Percentiles rank a stretch among this genome's conserved stretches.
These are phyloP conservation scores for Chalciporus pseudorubinellus DNA, from an alignment of 768 basidiomycete species.

Conservation along the genomic window DNA sequence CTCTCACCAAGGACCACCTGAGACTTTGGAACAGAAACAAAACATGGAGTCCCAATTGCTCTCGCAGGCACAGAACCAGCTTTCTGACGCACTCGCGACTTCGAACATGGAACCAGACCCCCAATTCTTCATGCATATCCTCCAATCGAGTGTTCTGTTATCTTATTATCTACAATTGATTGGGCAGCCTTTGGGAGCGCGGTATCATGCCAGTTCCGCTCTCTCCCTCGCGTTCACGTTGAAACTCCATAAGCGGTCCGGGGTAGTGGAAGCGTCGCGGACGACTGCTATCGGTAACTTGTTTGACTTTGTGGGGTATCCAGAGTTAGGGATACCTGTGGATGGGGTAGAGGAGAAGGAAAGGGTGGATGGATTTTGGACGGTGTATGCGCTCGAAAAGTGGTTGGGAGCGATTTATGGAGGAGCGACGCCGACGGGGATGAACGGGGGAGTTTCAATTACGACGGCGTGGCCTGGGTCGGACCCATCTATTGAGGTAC, in stretches of 20 bases:
- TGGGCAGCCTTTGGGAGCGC: slow-evolving; percentile 59
- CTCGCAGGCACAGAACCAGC: slow-evolving; percentile 45
- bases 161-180: slow-evolving; percentile 62
- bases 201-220: slow-evolving; percentile 50
- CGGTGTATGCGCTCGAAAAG: slow-evolving; percentile 34
- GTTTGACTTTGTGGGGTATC: slow-evolving; percentile 11
- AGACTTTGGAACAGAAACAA: not conserved
- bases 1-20: slow-evolving; percentile 31
- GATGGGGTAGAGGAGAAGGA: slow-evolving; percentile 38
- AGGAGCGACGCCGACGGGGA: slow-evolving; percentile 27
- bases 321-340: slow-evolving; percentile 29
- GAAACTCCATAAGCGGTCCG: slow-evolving; percentile 42
- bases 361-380: slow-evolving; percentile 40
- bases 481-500: not conserved
- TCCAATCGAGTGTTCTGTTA: slow-evolving; percentile 65
- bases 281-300: not conserved
- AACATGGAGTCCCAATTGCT: slow-evolving; percentile 36
- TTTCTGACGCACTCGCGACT: slow-evolving; percentile 44
- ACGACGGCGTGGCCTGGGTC: slow-evolving; percentile 43
- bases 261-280: not conserved
- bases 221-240: slow-evolving; percentile 45
- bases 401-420: slow-evolving; percentile 30
- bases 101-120: slow-evolving; percentile 29
- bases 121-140: slow-evolving; percentile 46
- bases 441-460: slow-evolving; percentile 25